A percentile compares a stretch with the other conserved stretches of the same genome.
Evolutionary conservation across 2,329 filamentous ascomycete species (phyloP).

Genomic region (Westerdykella ornata): DNA sequence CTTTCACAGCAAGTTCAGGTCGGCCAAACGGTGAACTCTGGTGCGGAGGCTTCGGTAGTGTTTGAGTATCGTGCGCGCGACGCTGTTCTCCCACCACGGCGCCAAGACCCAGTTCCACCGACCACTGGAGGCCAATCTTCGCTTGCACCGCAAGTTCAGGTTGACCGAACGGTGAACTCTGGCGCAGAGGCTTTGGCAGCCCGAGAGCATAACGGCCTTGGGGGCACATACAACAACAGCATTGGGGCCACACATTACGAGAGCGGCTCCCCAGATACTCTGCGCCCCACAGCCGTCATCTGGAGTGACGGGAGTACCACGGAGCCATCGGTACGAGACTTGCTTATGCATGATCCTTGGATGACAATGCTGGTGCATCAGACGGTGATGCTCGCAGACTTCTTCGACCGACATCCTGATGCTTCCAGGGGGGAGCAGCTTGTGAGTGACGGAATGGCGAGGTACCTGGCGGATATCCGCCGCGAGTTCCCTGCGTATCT

Average conservation of each 20-base stretch:
- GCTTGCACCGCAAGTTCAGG: too few species aligned
- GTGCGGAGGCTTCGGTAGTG: too few species aligned
- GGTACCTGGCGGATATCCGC: background rate
- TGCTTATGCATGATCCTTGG: background rate
- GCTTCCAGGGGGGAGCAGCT: background rate
- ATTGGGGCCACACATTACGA: background rate
- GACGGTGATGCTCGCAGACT: background rate
- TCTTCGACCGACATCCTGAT: background rate
- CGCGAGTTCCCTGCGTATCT: background rate
- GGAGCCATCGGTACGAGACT: background rate
- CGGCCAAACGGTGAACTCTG: too few species aligned
- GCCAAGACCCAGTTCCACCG: too few species aligned
- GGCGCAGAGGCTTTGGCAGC: too few species aligned
- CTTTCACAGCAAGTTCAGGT: too few species aligned
- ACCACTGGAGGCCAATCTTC: too few species aligned
- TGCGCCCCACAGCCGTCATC: background rate
- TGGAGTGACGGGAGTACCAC: background rate
- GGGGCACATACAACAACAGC: background rate
- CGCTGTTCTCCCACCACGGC: too few species aligned
- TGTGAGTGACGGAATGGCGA: background rate
- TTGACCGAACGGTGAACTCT: too few species aligned
- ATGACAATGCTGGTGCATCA: background rate
- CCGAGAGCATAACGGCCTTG: background rate
- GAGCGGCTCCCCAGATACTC: background rate
- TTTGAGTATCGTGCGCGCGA: too few species aligned